Base-by-base conservation (phyloP, 768 basidiomycete genomes). In the Russula griseocarnosa region DNA sequence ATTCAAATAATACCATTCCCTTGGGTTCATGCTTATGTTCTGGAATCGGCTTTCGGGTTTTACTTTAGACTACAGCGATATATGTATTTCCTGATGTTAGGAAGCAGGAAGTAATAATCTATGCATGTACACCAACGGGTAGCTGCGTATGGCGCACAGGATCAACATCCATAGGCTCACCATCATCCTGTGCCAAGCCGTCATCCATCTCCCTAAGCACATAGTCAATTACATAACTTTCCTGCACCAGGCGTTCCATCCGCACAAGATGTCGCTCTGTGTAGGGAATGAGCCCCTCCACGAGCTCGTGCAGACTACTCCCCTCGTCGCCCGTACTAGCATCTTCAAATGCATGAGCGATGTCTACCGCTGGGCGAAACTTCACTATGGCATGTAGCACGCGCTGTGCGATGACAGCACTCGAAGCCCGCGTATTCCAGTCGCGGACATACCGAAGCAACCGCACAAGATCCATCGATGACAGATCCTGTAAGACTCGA, bases 371-470 rank as follows among this genome's bases (percentile, higher is more conserved):
- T 1, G 86, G 77, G 32, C 86, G 84, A 66, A 90, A 76, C 74
- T 90, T 91, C 65, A 98, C 74, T 55, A 98, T 76, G 5, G 94
- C 87, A 71, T 90, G 84, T 61, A 99, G 75, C 47, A 98, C 80
- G 36, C 78, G 79, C 76, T 99, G 97, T 8, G 96, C 96, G 50
- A 97, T 82, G 20, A 77, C 79, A 66, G 90, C 89, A 24, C 91
- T 94, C 71, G 86, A 87, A n/a, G 90, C 90, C 66, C 86, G 88
- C n/a, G 94, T 86, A 74, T 98, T 99, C 97, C 97, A 99, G 68
- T 89, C 86, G 52, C 91, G 82, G 50, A 93, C 81, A 74, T 91
- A 94, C 20, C 83, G 82, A 58, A 98, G 78, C 40, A 99, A 81
- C 61, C 86, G 86, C 7, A 86, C 87, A 30, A 98, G 83, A 68